Evolutionary conservation across 306 rosid genomes (phyloP).

Genomic region (Corylus heterophylla): DNA sequence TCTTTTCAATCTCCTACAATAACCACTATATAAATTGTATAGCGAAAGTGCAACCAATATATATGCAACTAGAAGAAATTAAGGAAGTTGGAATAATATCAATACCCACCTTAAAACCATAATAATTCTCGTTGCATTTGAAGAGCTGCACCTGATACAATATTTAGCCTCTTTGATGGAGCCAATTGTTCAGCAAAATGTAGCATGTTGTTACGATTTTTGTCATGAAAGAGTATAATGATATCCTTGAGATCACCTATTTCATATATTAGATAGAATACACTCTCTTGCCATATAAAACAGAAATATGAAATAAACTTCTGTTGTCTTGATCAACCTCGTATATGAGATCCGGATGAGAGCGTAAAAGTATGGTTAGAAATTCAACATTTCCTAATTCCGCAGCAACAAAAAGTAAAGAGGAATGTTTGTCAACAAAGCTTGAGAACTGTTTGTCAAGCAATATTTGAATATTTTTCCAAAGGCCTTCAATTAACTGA

Average conservation of each 20-base stretch:
- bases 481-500: slow-evolving; percentile 11
- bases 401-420: slow-evolving; percentile 22
- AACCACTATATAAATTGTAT: background rate
- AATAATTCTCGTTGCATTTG: slow-evolving; percentile 28
- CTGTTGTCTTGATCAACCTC: background rate
- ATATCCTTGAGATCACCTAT: slow-evolving; percentile 18
- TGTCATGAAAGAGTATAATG: background rate
- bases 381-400: slow-evolving; percentile 31
- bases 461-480: background rate
- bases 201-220: slow-evolving; percentile 3
- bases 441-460: background rate
- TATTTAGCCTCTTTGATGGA: slow-evolving; percentile 10
- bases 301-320: slow-evolving; percentile 26
- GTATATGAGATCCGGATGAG: slow-evolving; percentile 24
- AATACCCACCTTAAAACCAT: slow-evolving; percentile 29
- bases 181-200: slow-evolving; percentile 26
- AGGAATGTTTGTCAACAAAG: background rate
- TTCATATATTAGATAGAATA: slow-evolving; percentile 21
- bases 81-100: too few species aligned
- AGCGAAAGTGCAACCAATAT: too few species aligned
- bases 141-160: slow-evolving; percentile 19
- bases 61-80: too few species aligned
- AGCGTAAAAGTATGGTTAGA: slow-evolving; percentile 7
- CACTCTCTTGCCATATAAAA: slow-evolving; percentile 16
- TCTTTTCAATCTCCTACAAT: slow-evolving; percentile 49